Conservation (phyloP, 148 eudicot species). For the Chenopodium suecicum region DNA sequence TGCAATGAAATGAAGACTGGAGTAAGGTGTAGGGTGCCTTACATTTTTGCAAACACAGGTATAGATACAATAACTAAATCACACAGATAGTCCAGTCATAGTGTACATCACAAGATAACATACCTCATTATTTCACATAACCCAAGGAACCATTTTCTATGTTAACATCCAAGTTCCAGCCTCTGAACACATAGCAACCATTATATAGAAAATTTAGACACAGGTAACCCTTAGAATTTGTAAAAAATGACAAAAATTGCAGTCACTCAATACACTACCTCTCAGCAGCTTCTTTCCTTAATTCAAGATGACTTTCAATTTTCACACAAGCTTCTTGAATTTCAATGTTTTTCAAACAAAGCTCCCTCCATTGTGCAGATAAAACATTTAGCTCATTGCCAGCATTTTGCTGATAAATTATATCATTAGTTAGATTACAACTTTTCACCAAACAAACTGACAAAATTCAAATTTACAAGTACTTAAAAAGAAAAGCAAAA, state of each 20-base stretch:
- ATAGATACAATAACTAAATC: background rate
- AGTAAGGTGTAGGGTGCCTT: background rate
- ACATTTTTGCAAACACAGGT: background rate
- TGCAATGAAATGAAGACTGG: background rate
- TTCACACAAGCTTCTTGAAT: conserved; percentile 73
- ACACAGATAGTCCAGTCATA: background rate
- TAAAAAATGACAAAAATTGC: background rate
- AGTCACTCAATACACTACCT: conserved; percentile 38
- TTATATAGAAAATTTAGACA: background rate
- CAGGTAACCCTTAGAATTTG: background rate
- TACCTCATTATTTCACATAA: conserved; percentile 28
- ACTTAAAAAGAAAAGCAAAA: background rate
- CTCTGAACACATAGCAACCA: conserved; percentile 36
- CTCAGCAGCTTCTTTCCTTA: conserved; percentile 67
- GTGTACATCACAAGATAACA: background rate
- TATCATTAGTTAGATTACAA: background rate
- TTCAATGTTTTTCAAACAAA: conserved; percentile 80
- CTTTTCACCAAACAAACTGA: background rate
- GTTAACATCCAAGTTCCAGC: conserved; percentile 61
- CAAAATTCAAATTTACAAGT: background rate
- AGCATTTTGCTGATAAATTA: conserved; percentile 76
- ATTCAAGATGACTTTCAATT: conserved; percentile 48
- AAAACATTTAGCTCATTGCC: conserved; percentile 82
- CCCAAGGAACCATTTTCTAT: conserved; percentile 49
- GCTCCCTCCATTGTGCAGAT: conserved; percentile 94